Percentiles rank a stretch among this genome's conserved stretches.
These are phyloP conservation scores for Trichophaea hybrida DNA, from an alignment of 2,329 filamentous ascomycete genomes.

Conservation along the genomic window DNA sequence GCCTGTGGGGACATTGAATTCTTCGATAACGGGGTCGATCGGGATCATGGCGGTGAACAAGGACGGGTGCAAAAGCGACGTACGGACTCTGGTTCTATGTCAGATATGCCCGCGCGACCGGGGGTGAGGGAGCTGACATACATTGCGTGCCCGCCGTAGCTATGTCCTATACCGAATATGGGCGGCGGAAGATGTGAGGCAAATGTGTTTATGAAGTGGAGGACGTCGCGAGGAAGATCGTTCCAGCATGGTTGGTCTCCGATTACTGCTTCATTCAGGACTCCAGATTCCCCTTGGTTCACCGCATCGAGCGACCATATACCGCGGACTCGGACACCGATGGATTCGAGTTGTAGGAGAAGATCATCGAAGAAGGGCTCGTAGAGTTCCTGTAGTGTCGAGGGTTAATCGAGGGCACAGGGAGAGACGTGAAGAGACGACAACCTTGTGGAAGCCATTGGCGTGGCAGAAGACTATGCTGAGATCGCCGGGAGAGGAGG, in stretches of 20 bases:
- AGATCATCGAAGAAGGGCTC: constrained; percentile 85
- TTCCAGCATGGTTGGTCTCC: constrained; percentile 84
- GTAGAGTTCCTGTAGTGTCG: constrained; percentile 56
- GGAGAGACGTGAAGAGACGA: background rate
- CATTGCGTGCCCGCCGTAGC: constrained; percentile 58
- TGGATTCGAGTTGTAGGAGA: constrained; percentile 41
- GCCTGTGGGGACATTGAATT: constrained; percentile 35
- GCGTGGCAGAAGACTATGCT: constrained; percentile 79
- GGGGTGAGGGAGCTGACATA: too few species aligned
- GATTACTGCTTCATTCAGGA: constrained; percentile 58
- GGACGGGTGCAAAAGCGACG: constrained; percentile 60
- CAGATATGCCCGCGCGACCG: too few species aligned
- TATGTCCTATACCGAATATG: constrained; percentile 73
- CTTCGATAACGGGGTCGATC: constrained; percentile 63
- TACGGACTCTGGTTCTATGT: background rate
- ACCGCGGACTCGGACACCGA: constrained; percentile 55
- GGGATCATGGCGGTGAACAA: constrained; percentile 62
- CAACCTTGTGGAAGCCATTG: constrained; percentile 76
- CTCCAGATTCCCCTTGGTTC: constrained; percentile 64
- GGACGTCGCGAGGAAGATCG: constrained; percentile 70
- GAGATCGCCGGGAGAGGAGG: constrained; percentile 57
- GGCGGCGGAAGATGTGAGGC: constrained; percentile 66
- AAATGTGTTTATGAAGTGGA: constrained; percentile 74
- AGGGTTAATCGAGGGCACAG: background rate
- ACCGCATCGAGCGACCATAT: constrained; percentile 90